phyloP scores from a whole-genome alignment of 192 early-diverging fungal genomes.

The Rhizophlyctis rosea region DNA sequence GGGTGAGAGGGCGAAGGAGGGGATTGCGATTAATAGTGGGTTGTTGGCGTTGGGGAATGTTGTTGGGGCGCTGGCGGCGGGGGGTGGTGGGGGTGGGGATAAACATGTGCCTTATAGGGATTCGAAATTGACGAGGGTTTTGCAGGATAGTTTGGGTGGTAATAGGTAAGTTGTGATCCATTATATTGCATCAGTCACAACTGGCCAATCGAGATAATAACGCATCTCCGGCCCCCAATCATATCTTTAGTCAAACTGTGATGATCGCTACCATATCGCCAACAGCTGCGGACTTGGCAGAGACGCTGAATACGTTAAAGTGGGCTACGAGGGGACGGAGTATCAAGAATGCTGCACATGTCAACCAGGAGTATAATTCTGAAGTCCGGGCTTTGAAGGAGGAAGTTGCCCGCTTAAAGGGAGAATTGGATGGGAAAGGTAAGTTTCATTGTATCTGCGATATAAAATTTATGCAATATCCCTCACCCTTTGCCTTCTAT shows the following conservation, averaged over 20 bases:
- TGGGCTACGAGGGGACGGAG: constrained; percentile 29
- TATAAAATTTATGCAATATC: too few relatives aligned
- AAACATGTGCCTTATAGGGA: constrained; percentile 81
- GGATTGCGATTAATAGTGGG: constrained; percentile 91
- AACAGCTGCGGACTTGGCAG: constrained; percentile 70
- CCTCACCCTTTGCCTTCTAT: too few relatives aligned
- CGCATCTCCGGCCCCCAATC: too few relatives aligned
- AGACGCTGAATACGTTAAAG: constrained; percentile 83
- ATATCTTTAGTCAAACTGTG: constrained; percentile 63
- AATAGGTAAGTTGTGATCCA: constrained; percentile 53
- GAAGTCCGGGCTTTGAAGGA: constrained; percentile 23
- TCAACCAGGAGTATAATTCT: constrained; percentile 24
- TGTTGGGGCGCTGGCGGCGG: constrained; percentile 75
- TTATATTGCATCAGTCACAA: constrained; percentile 51
- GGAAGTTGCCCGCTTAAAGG: constrained; percentile 19
- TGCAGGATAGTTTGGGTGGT: constrained; percentile 93
- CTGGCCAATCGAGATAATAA: constrained; percentile 89
- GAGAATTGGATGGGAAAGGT: constrained; percentile 7
- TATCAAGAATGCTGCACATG: constrained; percentile 12
- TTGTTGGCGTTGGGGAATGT: constrained; percentile 91
- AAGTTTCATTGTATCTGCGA: too few relatives aligned
- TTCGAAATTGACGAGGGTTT: constrained; percentile 82
- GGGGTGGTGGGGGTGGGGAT: not conserved
- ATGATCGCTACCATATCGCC: constrained; percentile 93
- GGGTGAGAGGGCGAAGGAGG: constrained; percentile 84